Conservation (phyloP, 805 yeast genomes). For the Metahyphopichia silvanorum region DNA sequence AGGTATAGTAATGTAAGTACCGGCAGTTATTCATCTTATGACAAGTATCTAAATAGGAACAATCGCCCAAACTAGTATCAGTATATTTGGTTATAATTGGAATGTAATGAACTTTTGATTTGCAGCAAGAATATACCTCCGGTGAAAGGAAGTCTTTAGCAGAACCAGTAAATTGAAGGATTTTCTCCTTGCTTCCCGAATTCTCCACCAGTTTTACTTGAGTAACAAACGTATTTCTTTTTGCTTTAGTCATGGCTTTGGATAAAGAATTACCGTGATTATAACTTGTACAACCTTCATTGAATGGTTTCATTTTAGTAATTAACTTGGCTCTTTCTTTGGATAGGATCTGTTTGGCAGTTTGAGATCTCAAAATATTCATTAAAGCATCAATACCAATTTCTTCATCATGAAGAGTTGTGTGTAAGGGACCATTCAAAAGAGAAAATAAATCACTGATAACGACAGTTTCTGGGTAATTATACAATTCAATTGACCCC, state of each 20-base stretch:
- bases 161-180: neutral
- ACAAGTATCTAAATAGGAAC: conserved; percentile 92
- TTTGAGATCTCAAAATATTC: conserved; percentile 26
- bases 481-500: too few species aligned
- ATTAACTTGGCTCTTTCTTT: conserved; percentile 36
- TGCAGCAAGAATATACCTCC: conserved; percentile 20
- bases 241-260: too few species aligned
- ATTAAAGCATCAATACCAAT: conserved; percentile 4
- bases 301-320: conserved; percentile 41
- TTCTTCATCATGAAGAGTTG: neutral
- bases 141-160: conserved; percentile 10
- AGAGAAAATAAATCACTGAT: neutral
- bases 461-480: neutral
- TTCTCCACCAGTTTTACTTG: neutral
- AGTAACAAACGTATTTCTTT: neutral
- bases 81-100: conserved; percentile 47
- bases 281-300: conserved; percentile 47
- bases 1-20: conserved; percentile 70
- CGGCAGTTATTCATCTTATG: conserved; percentile 80
- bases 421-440: neutral
- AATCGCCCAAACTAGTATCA: conserved; percentile 75
- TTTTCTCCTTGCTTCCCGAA: neutral
- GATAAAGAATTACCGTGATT: conserved; percentile 30
- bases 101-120: conserved; percentile 23
- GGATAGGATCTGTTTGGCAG: conserved; percentile 39